Conservation (phyloP, 139 green algal species). For the Tetratostichococcus sp. region DNA sequence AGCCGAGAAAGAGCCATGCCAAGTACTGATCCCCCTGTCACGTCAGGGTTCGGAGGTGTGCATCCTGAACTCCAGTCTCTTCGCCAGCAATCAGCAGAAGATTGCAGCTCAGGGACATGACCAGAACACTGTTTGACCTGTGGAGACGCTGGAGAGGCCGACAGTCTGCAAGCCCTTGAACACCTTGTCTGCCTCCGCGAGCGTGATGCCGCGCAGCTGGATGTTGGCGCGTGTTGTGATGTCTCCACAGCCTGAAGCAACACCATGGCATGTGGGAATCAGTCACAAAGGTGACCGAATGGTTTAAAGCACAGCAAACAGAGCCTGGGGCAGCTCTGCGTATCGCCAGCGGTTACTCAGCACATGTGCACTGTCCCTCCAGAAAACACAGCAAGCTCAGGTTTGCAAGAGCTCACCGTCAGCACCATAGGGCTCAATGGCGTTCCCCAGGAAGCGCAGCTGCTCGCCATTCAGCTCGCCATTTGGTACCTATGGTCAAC, state of each 20-base stretch:
- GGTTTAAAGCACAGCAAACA: too few species aligned
- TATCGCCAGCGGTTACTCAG: too few species aligned
- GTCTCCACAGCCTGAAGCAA: conserved; percentile 69
- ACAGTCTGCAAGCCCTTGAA: conserved; percentile 51
- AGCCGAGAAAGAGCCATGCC: too few species aligned
- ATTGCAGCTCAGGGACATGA: too few species aligned
- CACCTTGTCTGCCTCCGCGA: conserved; percentile 65
- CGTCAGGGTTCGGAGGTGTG: too few species aligned
- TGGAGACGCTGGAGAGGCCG: conserved; percentile 78
- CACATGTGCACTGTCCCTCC: not conserved
- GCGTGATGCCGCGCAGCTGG: conserved; percentile 87
- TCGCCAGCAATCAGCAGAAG: too few species aligned
- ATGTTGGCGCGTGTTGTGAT: conserved; percentile 97
- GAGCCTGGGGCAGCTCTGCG: too few species aligned
- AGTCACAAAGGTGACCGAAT: not conserved
- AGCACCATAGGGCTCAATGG: conserved; percentile 72
- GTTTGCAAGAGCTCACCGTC: conserved; percentile 37
- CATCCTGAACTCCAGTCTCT: too few species aligned
- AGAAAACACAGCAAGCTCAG: not conserved
- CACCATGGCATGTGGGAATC: not conserved
- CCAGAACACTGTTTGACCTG: conserved; percentile 1
- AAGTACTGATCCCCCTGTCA: too few species aligned
- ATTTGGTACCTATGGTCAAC: conserved; percentile 75
- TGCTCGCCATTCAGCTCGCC: conserved; percentile 78
- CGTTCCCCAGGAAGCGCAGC: conserved; percentile 60